Base-by-base conservation (phyloP, 1,284 basidiomycete species). In the Heterobasidion parviporum region DNA sequence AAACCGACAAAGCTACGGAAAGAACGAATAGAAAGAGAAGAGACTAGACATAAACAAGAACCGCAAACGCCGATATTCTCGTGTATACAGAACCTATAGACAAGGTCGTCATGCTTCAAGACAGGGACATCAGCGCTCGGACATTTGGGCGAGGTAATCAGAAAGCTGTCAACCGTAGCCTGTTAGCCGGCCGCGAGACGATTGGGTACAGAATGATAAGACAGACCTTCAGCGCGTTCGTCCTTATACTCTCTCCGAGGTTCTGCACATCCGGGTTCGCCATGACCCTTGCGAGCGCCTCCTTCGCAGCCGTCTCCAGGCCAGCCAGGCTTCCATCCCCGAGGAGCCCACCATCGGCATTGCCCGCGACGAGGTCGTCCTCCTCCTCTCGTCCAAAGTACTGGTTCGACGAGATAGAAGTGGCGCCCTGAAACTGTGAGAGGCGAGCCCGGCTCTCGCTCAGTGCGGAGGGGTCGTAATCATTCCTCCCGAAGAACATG, bases 361-460 rank as follows among this genome's bases (percentile, higher is more conserved):
- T 70, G 35, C 62, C 69, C 51, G 69, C 69, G 60, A 74, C 74
- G 59, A 56, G 65, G 46, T 78, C 83, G 9, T 91, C 90, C 50
- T 94, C 91, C 47, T 98, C 95, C 10, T 92, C 87, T 18, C 94
- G 80, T 3, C 96, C 97, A 72, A 95, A 97, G 80, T 97, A 97
- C 61, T 92, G 89, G 67, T 87, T 97, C 45, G 92, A 95, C 6
- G 94, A 97, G 67, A 99, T 99, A 35, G 93, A 85, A 0, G 91
- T 92, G 26, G 96, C 93, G 15, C 95, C 95, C 63, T 87, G 82
- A 83, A 99, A 99, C 50, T 83, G 77, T 63, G 87, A 82, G 49
- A 98, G 74, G 8, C 96, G 83, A 18, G 80, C 73, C 68, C 94
- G 89, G 1, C 94, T 93, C 71, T 98, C 94, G 45, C 76, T 72